These are phyloP conservation scores for Yamadazyma atlantica DNA, from an alignment of 1,139 yeast genomes.

Conservation along the genomic window DNA sequence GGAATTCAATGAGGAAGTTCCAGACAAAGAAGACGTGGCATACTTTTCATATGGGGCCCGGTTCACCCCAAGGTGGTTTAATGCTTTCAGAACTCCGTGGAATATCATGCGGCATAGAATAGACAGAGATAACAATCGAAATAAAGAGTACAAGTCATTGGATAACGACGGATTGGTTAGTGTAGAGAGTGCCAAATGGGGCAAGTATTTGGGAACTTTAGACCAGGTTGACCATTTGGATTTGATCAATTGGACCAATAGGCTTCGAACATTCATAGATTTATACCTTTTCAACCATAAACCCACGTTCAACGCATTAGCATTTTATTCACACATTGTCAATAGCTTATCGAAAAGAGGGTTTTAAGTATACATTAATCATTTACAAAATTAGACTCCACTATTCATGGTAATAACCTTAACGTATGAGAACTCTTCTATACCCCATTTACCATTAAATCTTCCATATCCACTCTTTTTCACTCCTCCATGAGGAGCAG, in stretches of 20 bases:
- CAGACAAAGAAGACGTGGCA: constrained; percentile 58
- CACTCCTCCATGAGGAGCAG: constrained; percentile 57
- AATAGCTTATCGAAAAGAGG: constrained; percentile 68
- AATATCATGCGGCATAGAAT: constrained; percentile 44
- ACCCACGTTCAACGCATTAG: constrained; percentile 65
- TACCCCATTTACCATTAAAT: constrained; percentile 53
- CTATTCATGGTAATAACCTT: constrained; percentile 35
- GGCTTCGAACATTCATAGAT: constrained; percentile 37
- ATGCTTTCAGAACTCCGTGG: constrained; percentile 65
- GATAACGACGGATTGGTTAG: constrained; percentile 88
- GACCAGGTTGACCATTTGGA: constrained; percentile 83
- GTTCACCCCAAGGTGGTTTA: constrained; percentile 62
- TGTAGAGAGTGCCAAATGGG: constrained; percentile 80
- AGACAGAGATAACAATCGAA: constrained; percentile 8
- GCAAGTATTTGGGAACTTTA: constrained; percentile 74
- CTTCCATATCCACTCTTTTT: constrained; percentile 53
- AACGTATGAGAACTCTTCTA: constrained; percentile 40
- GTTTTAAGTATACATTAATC: constrained; percentile 30
- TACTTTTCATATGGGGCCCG: constrained; percentile 86
- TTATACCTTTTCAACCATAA: constrained; percentile 32
- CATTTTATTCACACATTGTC: constrained; percentile 73
- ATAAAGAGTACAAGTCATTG: constrained; percentile 6
- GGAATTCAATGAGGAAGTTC: constrained; percentile 50
- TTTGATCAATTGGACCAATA: constrained; percentile 77
- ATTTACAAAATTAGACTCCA: background rate